phyloP scores from a whole-genome alignment of 2,329 filamentous ascomycete genomes.

The Sclerotinia borealis region DNA sequence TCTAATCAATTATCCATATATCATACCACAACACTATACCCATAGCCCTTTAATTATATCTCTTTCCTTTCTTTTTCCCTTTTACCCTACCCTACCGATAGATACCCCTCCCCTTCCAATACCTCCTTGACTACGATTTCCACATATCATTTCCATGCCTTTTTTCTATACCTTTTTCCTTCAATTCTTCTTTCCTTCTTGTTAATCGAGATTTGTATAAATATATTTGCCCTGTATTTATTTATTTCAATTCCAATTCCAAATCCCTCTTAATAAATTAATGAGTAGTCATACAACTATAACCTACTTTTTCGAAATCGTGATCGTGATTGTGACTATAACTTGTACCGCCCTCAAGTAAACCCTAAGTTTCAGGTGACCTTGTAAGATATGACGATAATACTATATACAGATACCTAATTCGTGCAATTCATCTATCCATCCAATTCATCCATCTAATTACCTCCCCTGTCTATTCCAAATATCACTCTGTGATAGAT shows the following conservation, averaged over 20 bases:
- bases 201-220: not conserved
- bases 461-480: not conserved
- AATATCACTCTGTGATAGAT: not conserved
- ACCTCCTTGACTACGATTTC: no score
- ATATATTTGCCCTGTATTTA: not conserved
- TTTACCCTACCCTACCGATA: no score
- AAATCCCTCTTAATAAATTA: not conserved
- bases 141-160: no score
- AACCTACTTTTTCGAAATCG: not conserved
- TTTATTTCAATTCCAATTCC: no score
- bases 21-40: no score
- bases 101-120: no score
- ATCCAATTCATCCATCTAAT: not conserved
- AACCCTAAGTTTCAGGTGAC: not conserved
- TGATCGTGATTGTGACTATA: not conserved
- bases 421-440: not conserved
- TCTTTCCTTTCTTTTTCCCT: no score
- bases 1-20: not conserved
- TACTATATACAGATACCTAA: not conserved
- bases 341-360: not conserved
- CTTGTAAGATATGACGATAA: not conserved
- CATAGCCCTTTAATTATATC: no score
- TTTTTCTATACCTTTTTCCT: no score
- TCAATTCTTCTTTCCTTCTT: not conserved
- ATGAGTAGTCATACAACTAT: not conserved